Conservation (phyloP, 441 rosid species). For the Populus hybrid region DNA sequence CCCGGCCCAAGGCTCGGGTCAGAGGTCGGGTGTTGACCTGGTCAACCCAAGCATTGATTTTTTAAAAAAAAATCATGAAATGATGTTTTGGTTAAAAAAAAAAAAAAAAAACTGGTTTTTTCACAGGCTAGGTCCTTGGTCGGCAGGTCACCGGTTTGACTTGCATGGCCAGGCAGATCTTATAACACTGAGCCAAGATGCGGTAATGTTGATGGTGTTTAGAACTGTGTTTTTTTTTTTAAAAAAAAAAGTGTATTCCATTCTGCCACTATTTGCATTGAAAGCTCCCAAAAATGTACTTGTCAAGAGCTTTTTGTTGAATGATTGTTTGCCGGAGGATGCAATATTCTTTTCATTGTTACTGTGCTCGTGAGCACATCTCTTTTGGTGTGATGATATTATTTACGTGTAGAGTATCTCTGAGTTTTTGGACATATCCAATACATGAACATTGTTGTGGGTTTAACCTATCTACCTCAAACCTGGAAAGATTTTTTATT, state of each 20-base stretch:
- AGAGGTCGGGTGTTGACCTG: too few species aligned
- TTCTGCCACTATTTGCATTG: not conserved
- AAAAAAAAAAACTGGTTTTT: too few species aligned
- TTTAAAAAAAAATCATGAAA: too few species aligned
- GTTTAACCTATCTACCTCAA: not conserved
- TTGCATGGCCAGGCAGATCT: too few species aligned
- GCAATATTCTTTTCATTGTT: not conserved
- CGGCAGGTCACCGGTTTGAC: too few species aligned
- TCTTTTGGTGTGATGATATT: not conserved
- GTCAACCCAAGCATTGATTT: too few species aligned
- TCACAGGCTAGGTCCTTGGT: too few species aligned
- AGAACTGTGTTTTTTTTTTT: not conserved
- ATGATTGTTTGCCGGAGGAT: not conserved
- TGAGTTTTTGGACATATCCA: not conserved
- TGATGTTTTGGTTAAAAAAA: too few species aligned
- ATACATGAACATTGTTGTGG: not conserved
- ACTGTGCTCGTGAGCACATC: not conserved
- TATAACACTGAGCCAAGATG: not conserved
- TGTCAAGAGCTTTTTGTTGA: not conserved
- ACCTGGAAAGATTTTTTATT: too few species aligned
- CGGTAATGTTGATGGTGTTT: not conserved
- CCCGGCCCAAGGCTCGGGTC: too few species aligned
- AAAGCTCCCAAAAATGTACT: not conserved
- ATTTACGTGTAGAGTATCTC: not conserved
- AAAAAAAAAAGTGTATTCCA: too few species aligned